A percentile compares a stretch with the other conserved stretches of the same genome.
Conservation (phyloP, 176 grass and related monocot genomes). For the Triticum dicoccoides region DNA sequence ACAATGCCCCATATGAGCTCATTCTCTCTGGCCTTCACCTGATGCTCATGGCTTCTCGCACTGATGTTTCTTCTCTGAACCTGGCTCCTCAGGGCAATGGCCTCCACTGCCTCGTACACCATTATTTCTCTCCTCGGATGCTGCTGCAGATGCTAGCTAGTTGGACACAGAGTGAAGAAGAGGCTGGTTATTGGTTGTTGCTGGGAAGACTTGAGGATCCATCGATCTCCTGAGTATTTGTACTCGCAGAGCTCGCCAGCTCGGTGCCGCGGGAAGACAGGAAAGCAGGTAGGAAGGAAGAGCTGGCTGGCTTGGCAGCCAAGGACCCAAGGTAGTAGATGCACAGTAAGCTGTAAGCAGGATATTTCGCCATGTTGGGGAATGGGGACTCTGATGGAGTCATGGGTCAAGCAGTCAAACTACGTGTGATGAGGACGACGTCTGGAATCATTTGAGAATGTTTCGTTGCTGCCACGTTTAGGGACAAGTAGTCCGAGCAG, state of each 20-base stretch:
- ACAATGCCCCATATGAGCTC: not conserved
- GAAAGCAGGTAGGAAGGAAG: not conserved
- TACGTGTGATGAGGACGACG: too few relatives aligned
- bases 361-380: not conserved
- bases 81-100: not conserved
- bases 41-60: not conserved
- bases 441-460: too few relatives aligned
- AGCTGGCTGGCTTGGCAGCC: not conserved
- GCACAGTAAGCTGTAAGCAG: not conserved
- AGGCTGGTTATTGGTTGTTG: not conserved
- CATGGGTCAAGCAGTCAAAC: too few relatives aligned
- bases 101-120: conserved; percentile 2
- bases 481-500: too few relatives aligned
- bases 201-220: not conserved
- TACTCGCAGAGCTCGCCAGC: not conserved
- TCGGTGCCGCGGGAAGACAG: not conserved
- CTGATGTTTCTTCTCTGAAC: not conserved
- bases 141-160: not conserved
- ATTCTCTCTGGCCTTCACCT: not conserved
- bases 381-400: too few relatives aligned
- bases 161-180: not conserved
- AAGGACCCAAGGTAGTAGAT: not conserved
- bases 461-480: too few relatives aligned
- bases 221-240: not conserved
- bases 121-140: not conserved